Evolutionary conservation across 129 eudicot genomes (phyloP), one percentile per base, ranked within the genome.

Genomic region (Centella asiatica): DNA sequence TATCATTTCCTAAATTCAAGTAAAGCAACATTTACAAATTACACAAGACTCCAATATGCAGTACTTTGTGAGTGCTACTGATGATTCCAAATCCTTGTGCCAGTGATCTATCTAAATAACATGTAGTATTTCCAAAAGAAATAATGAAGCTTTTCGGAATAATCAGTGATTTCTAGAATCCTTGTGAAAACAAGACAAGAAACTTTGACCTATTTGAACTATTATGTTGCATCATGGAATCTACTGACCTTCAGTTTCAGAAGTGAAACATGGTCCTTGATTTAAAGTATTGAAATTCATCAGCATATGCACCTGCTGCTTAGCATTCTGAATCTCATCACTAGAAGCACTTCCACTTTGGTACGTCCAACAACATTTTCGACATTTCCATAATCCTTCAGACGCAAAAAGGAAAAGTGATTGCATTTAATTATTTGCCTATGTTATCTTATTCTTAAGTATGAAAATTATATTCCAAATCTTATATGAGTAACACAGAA

Each of bases 371-470:
- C 82, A 47, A 89, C 96, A 88, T 77, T 76, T 62, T 81, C 74
- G 94, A 79, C 96, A 88, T 73, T 88, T 88, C 96, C 96, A 84
- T 55, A 72, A 65, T 74, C 94, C 96, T 88, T 88, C 84, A 80
- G 61, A 68, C 73, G 80, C 60, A 69, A 46, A 71, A 79, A 72
- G 40, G 73, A 70, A 37, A 64, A 37, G 58, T 17, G 63, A 59
- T 17, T 56, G 59, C 62, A 44, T 64, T 47, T 36, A 50, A 59
- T 33, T 13, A 49, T 66, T 62, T 74, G 70, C 77, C 47, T 60
- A 40, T 58, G 55, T 45, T 37, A 62, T 40, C 63, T 40, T n/a
- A n/a, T n/a, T n/a, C n/a, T n/a, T n/a, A n/a, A n/a, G n/a, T n/a
- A n/a, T n/a, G n/a, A n/a, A n/a, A n/a, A n/a, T n/a, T n/a, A n/a